phyloP scores from a whole-genome alignment of 352 stramenopile species.

The Pythium myriotylum region DNA sequence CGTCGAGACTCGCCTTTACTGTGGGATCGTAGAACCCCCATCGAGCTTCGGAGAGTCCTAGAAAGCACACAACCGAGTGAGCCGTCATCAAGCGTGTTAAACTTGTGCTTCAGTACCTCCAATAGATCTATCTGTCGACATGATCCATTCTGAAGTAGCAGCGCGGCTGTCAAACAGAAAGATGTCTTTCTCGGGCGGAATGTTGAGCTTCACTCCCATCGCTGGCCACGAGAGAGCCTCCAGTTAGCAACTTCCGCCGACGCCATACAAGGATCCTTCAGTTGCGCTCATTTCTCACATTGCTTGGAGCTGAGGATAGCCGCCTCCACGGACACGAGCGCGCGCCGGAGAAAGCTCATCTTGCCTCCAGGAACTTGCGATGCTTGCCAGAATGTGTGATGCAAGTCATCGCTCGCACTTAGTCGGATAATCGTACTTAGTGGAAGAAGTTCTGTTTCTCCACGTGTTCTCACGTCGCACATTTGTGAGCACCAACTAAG shows the following conservation, averaged over 20 bases:
- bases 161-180: conserved; percentile 73
- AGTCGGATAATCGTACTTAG: conserved; percentile 17
- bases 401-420: conserved; percentile 14
- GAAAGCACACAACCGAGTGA: neutral
- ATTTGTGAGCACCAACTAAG: neutral
- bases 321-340: conserved; percentile 74
- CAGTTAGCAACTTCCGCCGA: too few species aligned
- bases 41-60: conserved; percentile 57
- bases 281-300: conserved; percentile 38
- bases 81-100: too few species aligned
- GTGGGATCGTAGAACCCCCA: conserved; percentile 66
- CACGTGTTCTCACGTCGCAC: conserved; percentile 14
- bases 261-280: too few species aligned
- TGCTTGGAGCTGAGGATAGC: conserved; percentile 83
- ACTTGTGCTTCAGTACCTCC: conserved; percentile 45
- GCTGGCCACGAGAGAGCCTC: conserved; percentile 36
- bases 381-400: conserved; percentile 2
- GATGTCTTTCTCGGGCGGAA: conserved; percentile 75
- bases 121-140: conserved; percentile 78
- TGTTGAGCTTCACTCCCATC: conserved; percentile 72
- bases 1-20: conserved; percentile 7
- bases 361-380: conserved; percentile 2
- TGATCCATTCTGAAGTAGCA: conserved; percentile 58
- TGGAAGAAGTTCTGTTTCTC: neutral
- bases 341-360: conserved; percentile 77